Evolutionary conservation across 306 rosid genomes (phyloP).

Genomic region (Gleditsia sinensis): DNA sequence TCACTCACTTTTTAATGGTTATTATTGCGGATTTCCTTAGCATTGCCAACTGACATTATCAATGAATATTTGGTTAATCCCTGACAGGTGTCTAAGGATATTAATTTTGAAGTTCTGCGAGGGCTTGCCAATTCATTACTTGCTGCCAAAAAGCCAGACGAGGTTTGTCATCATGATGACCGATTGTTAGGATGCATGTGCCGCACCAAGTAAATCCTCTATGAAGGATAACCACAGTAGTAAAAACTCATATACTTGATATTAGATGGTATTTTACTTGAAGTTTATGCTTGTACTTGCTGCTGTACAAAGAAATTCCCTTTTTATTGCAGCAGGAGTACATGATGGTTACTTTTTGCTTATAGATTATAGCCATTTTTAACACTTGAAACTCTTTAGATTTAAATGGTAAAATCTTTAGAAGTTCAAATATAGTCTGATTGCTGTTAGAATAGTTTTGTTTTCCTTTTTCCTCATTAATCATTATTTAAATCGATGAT

Average conservation of each 20-base stretch:
- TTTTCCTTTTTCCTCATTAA: slow-evolving; percentile 4
- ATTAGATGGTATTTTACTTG: slow-evolving; percentile 13
- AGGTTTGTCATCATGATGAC: slow-evolving; percentile 57
- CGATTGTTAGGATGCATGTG: slow-evolving; percentile 22
- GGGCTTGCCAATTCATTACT: slow-evolving; percentile 85
- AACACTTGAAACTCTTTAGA: slow-evolving; percentile 1
- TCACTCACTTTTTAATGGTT: not conserved
- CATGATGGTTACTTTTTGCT: not conserved
- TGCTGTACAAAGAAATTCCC: not conserved
- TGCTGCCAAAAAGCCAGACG: slow-evolving; percentile 88
- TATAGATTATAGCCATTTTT: not conserved
- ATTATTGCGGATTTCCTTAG: slow-evolving; percentile 4
- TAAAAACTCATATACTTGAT: not conserved
- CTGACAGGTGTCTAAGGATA: slow-evolving; percentile 69
- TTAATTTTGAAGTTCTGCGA: slow-evolving; percentile 77
- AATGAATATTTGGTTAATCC: slow-evolving; percentile 28
- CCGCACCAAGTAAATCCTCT: not conserved
- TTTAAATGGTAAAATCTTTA: not conserved
- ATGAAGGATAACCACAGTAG: not conserved
- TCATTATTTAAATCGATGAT: not conserved
- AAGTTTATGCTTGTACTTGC: not conserved
- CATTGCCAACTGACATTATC: slow-evolving; percentile 17
- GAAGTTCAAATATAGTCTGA: not conserved
- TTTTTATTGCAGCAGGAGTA: not conserved
- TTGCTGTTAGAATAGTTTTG: not conserved